Conservation (phyloP, 768 basidiomycete genomes). For the Pulveroboletus sp. region DNA sequence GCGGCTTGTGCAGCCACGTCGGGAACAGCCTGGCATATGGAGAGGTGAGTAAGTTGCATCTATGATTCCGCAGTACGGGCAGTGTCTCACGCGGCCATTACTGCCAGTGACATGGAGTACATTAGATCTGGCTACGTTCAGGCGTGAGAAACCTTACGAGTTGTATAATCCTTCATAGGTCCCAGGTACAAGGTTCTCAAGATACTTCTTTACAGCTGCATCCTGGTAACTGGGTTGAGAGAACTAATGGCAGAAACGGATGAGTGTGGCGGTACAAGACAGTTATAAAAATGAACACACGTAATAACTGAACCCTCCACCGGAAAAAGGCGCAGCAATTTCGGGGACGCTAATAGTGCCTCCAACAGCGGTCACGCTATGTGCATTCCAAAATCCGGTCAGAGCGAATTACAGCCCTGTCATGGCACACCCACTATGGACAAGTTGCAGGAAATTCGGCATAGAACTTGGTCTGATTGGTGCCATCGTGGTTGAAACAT, state of each 20-base stretch:
- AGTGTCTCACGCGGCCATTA: constrained; percentile 43
- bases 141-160: constrained; percentile 33
- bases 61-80: neutral
- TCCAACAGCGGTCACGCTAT: constrained; percentile 73
- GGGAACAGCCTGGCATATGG: constrained; percentile 45
- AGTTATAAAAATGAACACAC: constrained; percentile 32
- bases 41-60: neutral
- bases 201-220: constrained; percentile 40
- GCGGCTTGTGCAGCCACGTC: constrained; percentile 63
- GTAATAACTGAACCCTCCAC: constrained; percentile 72
- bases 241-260: constrained; percentile 37
- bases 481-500: constrained; percentile 60
- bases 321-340: constrained; percentile 57
- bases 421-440: constrained; percentile 41
- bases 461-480: constrained; percentile 52
- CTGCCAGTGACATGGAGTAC: constrained; percentile 25
- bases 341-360: constrained; percentile 62
- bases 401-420: neutral
- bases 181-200: constrained; percentile 42
- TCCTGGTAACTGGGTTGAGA: constrained; percentile 53
- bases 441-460: constrained; percentile 62
- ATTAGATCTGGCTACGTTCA: neutral
- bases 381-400: neutral
- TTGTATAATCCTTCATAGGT: constrained; percentile 62
- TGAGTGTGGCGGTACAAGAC: constrained; percentile 4